These are phyloP conservation scores for Podosphaera aphanis DNA, from an alignment of 2,329 filamentous ascomycete species.

Conservation along the genomic window DNA sequence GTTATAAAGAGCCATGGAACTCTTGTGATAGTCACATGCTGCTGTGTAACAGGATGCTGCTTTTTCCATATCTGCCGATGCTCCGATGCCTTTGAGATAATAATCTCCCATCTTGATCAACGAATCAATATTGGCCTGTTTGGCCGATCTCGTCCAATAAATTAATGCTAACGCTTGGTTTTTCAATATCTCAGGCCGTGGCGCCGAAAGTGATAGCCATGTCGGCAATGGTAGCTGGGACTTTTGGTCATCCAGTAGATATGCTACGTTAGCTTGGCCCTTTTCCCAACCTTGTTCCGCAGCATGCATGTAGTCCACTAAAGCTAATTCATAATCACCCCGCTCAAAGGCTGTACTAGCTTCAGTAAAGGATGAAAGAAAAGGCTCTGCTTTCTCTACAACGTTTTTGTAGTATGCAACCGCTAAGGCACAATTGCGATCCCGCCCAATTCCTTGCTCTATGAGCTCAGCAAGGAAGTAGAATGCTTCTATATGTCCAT, in stretches of 20 bases:
- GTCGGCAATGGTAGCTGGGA: conserved; percentile 25
- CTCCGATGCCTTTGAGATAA: conserved; percentile 65
- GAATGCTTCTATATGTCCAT: conserved; percentile 46
- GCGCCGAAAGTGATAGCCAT: conserved; percentile 15
- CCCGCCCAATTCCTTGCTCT: conserved; percentile 38
- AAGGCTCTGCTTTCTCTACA: conserved; percentile 29
- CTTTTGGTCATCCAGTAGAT: conserved; percentile 40
- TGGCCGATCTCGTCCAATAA: conserved; percentile 86
- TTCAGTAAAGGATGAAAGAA: conserved; percentile 39
- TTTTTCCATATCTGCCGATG: conserved; percentile 50
- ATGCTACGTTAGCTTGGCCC: conserved; percentile 50
- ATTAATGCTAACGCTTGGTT: conserved; percentile 39
- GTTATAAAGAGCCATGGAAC: conserved; percentile 89
- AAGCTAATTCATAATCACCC: conserved; percentile 38
- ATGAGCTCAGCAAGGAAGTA: conserved; percentile 51
- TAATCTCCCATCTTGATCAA: conserved; percentile 98
- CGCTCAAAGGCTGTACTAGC: conserved; percentile 41
- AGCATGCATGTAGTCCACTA: conserved; percentile 46
- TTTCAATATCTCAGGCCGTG: conserved; percentile 23
- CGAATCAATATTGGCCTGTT: conserved; percentile 80
- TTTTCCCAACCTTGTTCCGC: conserved; percentile 52
- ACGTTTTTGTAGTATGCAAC: conserved; percentile 44
- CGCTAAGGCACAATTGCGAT: conserved; percentile 42
- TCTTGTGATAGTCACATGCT: conserved; percentile 74
- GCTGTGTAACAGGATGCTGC: conserved; percentile 83